Evolutionary conservation across 2,329 filamentous ascomycete species (phyloP), one percentile per base, ranked within the genome.

Genomic region (Bipolaris gigantea): DNA sequence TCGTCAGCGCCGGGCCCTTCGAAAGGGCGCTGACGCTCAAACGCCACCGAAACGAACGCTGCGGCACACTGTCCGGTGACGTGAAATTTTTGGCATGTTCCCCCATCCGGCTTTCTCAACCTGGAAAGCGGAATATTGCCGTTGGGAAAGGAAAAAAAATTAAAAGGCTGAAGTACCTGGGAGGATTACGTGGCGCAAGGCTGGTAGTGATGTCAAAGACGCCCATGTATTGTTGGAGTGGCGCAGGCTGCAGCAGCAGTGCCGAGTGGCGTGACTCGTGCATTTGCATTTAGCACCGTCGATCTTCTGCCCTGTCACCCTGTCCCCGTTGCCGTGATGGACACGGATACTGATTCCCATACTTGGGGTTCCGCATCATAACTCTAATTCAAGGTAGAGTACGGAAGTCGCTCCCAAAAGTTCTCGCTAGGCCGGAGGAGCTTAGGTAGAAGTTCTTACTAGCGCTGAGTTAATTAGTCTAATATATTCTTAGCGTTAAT

Each of bases 1-100:
- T 72, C 67, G 69, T 72, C 67, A 72, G 64, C 68, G 49, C 41
- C 52, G 32, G 34, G 50, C 50, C 50, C 58, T 44, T 59, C 61
- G 62, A 58, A 45, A 39, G 50, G 35, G 34, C 32, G 56, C 57
- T 63, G 35, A 25, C 18, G 56, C 57, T 63, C 62, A 61, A 54
- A 67, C 66, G 60, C 56, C 49, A 52, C 48, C 66, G 68, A 72
- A 66, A 69, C 68, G 57, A 53, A 50, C 50, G 44, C 43, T 49
- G 44, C 41, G 47, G 40, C 43, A 57, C 40, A 43, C 43, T 48
- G 34, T 32, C 38, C 30, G 34, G 40, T 32, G 48, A 39, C 30
- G n/a, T 39, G 21, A 38, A 19, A 27, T n/a, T 18, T 13, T 47
- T 8, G 55, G 51, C 40, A 19, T 15, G 10, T 43, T 19, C 10